These are phyloP conservation scores for Hanseniaspora hatyaiensis DNA, from an alignment of 805 yeast genomes.

Conservation along the genomic window DNA sequence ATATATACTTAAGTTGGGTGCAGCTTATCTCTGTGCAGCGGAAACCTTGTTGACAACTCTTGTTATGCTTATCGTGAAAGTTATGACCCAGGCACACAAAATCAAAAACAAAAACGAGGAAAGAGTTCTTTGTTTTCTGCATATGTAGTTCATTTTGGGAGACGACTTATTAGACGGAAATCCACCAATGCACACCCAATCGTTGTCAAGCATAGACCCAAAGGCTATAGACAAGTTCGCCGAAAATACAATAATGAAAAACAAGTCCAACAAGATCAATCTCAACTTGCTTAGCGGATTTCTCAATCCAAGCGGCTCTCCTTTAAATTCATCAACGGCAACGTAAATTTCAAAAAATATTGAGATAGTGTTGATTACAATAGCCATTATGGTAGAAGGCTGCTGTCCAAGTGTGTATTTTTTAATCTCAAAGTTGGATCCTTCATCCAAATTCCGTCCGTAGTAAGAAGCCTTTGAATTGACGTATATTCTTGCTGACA, in stretches of 20 bases:
- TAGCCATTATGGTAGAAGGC: constrained; percentile 87
- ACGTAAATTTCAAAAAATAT: constrained; percentile 66
- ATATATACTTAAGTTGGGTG: no score
- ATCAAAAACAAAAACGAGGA: constrained; percentile 69
- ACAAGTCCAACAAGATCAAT: constrained; percentile 65
- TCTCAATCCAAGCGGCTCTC: constrained; percentile 83
- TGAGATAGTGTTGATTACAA: constrained; percentile 71
- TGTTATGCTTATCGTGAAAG: constrained; percentile 71
- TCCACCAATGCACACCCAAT: constrained; percentile 59
- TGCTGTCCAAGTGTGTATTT: constrained; percentile 45
- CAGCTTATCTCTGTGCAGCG: neutral
- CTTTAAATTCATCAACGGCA: constrained; percentile 81
- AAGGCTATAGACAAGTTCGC: constrained; percentile 81
- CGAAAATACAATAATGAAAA: constrained; percentile 78
- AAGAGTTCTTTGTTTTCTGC: constrained; percentile 65
- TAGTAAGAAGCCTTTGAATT: constrained; percentile 24
- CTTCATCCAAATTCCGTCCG: constrained; percentile 15
- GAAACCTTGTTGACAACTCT: constrained; percentile 63
- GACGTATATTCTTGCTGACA: constrained; percentile 51
- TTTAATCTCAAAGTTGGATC: constrained; percentile 1
- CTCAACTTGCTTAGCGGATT: constrained; percentile 74
- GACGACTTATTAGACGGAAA: constrained; percentile 20
- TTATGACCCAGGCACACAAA: constrained; percentile 69
- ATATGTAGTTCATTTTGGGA: constrained; percentile 42
- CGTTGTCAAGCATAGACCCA: constrained; percentile 63